Conservation (phyloP, 208 protist species). For the Phytomonas sp. region DNA sequence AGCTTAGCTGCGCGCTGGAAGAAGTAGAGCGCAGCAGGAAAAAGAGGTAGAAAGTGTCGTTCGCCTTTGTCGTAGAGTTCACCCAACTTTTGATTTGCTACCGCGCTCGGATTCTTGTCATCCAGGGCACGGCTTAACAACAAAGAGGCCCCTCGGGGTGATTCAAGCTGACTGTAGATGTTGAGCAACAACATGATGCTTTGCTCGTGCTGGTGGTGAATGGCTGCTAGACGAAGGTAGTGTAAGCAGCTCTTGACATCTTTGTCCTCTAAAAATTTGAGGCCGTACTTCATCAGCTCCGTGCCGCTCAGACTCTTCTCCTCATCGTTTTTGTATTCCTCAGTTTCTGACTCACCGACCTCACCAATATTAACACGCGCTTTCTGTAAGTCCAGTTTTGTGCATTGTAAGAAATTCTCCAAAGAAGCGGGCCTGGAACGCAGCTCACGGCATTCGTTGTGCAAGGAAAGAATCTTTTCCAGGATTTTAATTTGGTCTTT, state of each 20-base stretch:
- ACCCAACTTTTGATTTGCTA: constrained; percentile 65
- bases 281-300: constrained; percentile 63
- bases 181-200: constrained; percentile 69
- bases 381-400: constrained; percentile 67
- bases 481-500: constrained; percentile 47
- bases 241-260: constrained; percentile 63
- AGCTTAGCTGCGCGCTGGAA: constrained; percentile 82
- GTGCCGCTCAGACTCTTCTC: constrained; percentile 57
- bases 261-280: constrained; percentile 54
- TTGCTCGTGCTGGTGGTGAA: constrained; percentile 82
- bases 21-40: constrained; percentile 82
- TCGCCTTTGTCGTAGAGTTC: constrained; percentile 82
- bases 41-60: constrained; percentile 76
- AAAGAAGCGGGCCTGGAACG: constrained; percentile 52
- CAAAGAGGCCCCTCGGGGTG: constrained; percentile 57
- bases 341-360: constrained; percentile 44
- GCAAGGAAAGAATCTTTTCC: constrained; percentile 62
- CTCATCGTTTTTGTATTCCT: constrained; percentile 61
- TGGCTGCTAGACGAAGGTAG: constrained; percentile 81
- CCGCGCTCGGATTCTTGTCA: constrained; percentile 46
- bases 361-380: constrained; percentile 71
- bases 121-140: constrained; percentile 72
- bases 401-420: constrained; percentile 56
- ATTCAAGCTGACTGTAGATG: constrained; percentile 73
- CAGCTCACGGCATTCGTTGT: constrained; percentile 59